Conservation (phyloP, 768 basidiomycete genomes). For the Chalciporus piperatus region DNA sequence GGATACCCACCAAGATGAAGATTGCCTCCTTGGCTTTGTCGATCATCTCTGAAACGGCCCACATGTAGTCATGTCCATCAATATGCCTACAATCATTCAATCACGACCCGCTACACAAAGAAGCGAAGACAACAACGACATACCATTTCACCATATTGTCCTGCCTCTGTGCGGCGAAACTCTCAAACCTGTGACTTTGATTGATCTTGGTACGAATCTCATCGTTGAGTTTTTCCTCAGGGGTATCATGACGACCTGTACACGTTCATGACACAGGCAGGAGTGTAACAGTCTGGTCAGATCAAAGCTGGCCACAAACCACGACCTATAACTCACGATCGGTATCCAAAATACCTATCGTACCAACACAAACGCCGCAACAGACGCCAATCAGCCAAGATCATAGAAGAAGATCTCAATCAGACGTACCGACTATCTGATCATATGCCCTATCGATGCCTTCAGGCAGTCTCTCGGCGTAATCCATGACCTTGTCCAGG, state of each 20-base stretch:
- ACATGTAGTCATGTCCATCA: constrained; percentile 97
- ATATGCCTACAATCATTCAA: constrained; percentile 55
- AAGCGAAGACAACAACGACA: constrained; percentile 7
- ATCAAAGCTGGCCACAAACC: not conserved
- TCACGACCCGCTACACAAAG: no score
- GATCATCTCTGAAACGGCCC: constrained; percentile 89
- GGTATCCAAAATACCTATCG: constrained; percentile 32
- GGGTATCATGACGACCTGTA: constrained; percentile 68
- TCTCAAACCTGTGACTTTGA: constrained; percentile 75
- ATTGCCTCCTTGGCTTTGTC: constrained; percentile 79
- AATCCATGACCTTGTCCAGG: constrained; percentile 35
- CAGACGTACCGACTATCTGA: constrained; percentile 34
- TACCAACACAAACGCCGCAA: not conserved
- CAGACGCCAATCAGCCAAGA: not conserved
- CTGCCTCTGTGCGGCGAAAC: constrained; percentile 72
- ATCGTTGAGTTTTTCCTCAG: constrained; percentile 70
- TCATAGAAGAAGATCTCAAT: not conserved
- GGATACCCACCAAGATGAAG: constrained; percentile 68
- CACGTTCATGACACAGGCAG: not conserved
- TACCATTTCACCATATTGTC: constrained; percentile 84
- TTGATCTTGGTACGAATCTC: constrained; percentile 72
- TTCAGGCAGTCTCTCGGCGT: constrained; percentile 38
- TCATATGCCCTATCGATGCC: constrained; percentile 35
- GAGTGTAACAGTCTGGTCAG: not conserved
- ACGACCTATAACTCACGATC: constrained; percentile 28